These are phyloP conservation scores for Rauvolfia tetraphylla DNA, from an alignment of 257 asterid species.

Conservation along the genomic window DNA sequence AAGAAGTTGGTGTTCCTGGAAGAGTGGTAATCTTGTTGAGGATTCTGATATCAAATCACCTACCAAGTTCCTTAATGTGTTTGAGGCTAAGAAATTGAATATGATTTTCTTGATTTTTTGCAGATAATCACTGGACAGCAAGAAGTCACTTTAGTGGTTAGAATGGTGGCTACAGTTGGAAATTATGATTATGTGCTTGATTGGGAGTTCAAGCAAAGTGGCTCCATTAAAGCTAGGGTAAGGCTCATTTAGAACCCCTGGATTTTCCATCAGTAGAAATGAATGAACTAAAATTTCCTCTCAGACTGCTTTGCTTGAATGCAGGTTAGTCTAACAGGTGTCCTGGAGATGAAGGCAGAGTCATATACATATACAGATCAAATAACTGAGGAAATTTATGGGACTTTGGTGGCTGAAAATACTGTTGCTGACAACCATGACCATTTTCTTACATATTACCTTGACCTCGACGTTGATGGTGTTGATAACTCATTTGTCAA, in stretches of 20 bases:
- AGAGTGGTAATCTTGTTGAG: conserved; percentile 33
- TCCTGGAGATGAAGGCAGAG: conserved; percentile 28
- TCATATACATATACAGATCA: conserved; percentile 27
- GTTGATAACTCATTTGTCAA: conserved; percentile 42
- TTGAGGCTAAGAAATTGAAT: neutral
- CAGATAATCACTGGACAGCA: conserved; percentile 46
- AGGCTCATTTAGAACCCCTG: neutral
- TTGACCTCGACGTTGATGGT: conserved; percentile 71
- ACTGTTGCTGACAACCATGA: conserved; percentile 22
- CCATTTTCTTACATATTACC: conserved; percentile 35
- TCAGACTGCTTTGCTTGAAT: neutral
- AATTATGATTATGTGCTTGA: conserved; percentile 75
- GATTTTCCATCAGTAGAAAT: neutral
- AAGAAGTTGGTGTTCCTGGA: conserved; percentile 65
- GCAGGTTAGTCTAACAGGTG: conserved; percentile 37
- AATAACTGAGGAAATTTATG: conserved; percentile 26
- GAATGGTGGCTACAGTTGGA: conserved; percentile 64
- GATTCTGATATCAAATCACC: neutral
- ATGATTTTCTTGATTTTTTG: neutral
- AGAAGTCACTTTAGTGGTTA: conserved; percentile 57
- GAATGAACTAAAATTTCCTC: neutral
- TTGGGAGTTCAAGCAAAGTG: conserved; percentile 71
- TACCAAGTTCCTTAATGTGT: neutral
- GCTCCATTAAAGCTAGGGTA: conserved; percentile 28
- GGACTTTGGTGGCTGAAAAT: conserved; percentile 31